phyloP scores from a whole-genome alignment of 768 basidiomycete species.

The Daedalea quercina region DNA sequence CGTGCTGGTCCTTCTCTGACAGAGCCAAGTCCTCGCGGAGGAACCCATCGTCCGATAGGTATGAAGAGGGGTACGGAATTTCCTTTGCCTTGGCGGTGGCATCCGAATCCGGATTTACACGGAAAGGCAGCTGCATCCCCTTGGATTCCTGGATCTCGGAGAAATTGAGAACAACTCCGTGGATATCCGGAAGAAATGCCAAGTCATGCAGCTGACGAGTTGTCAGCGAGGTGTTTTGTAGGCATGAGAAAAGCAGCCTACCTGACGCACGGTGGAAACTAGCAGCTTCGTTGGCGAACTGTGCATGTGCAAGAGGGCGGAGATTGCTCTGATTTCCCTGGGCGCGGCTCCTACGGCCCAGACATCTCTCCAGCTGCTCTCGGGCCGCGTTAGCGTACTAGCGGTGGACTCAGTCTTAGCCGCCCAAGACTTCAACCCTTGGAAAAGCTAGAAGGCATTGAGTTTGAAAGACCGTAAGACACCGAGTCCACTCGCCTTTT shows the following conservation, averaged over 20 bases:
- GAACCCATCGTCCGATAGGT: conserved; percentile 25
- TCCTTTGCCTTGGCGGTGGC: conserved; percentile 22
- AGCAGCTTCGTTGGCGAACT: conserved; percentile 21
- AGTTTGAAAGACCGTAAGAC: too few species aligned
- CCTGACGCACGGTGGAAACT: conserved; percentile 2
- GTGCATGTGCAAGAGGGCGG: conserved; percentile 36
- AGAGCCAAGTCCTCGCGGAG: conserved; percentile 17
- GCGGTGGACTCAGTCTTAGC: neutral
- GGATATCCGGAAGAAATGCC: conserved; percentile 6
- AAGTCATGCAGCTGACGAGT: conserved; percentile 5
- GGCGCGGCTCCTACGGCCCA: conserved; percentile 28
- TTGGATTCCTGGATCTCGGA: neutral
- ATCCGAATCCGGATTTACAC: neutral
- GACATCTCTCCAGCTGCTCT: neutral
- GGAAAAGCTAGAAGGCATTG: neutral
- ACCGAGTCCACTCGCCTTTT: conserved; percentile 32
- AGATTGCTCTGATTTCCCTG: conserved; percentile 38
- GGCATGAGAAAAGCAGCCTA: neutral
- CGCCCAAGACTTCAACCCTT: neutral
- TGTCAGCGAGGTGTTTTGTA: neutral
- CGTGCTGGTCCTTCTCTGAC: neutral
- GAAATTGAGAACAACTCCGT: conserved; percentile 5
- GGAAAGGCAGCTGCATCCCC: neutral
- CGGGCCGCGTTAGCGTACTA: neutral
- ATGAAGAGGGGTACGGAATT: conserved; percentile 32